A percentile compares a stretch with the other conserved stretches of the same genome.
Evolutionary conservation across 306 rosid genomes (phyloP).

Genomic region (Lagenaria siceraria): DNA sequence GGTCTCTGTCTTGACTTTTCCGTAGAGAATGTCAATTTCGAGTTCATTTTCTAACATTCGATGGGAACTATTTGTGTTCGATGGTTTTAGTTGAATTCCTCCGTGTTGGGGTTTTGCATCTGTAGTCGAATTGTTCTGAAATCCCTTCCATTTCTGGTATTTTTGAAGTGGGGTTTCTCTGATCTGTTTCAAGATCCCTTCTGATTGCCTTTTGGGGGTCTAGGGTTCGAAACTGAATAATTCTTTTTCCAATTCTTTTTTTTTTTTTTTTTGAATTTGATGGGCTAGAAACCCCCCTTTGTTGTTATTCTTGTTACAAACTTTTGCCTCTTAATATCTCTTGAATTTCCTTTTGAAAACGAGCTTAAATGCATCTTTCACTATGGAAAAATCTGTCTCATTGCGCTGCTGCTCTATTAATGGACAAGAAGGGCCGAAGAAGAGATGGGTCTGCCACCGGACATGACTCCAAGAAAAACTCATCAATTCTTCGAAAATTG

Average conservation of each 20-base stretch:
- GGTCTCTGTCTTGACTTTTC: constrained; percentile 6
- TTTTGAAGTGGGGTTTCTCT: constrained; percentile 4
- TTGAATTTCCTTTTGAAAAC: constrained; percentile 9
- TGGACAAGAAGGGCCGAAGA: constrained; percentile 65
- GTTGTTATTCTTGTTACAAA: background rate
- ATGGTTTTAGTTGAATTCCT: background rate
- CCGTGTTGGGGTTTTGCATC: background rate
- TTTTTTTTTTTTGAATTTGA: background rate
- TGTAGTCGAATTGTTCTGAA: background rate
- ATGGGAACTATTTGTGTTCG: background rate
- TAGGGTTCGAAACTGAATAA: constrained; percentile 10
- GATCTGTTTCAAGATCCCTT: constrained; percentile 17
- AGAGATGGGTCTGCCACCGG: constrained; percentile 40
- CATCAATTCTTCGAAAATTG: constrained; percentile 61
- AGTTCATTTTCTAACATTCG: background rate
- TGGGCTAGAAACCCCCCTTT: constrained; percentile 16
- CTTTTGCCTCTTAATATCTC: background rate
- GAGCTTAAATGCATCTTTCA: constrained; percentile 52
- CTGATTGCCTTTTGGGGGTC: constrained; percentile 10
- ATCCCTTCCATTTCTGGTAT: background rate
- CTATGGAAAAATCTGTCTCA: constrained; percentile 65
- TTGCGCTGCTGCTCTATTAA: constrained; percentile 54
- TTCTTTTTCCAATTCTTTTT: background rate
- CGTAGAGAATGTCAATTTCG: background rate
- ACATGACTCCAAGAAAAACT: constrained; percentile 31